Percentiles rank a stretch among this genome's conserved stretches.
Evolutionary conservation across 1,284 basidiomycete species (phyloP).

Genomic region (Cystobasidium pallidum): DNA sequence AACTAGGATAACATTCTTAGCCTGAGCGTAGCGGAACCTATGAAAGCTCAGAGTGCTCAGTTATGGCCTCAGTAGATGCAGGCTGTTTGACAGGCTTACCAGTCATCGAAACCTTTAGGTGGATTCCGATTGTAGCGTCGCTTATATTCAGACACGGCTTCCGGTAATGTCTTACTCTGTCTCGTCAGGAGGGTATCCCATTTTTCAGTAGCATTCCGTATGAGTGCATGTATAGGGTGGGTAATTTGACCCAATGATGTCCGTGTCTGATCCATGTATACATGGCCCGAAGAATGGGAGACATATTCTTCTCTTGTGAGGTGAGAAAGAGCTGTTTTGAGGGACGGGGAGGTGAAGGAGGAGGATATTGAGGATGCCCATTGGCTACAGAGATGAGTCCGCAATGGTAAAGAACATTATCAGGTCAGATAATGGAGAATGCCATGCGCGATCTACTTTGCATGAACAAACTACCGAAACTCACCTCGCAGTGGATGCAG

Average conservation of each 20-base stretch:
- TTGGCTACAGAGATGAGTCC: neutral
- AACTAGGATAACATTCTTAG: slow-evolving; percentile 52
- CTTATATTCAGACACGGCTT: slow-evolving; percentile 79
- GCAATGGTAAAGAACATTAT: neutral
- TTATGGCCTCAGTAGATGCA: too few species aligned
- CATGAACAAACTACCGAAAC: too few species aligned
- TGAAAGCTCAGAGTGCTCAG: neutral
- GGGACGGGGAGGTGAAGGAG: slow-evolving; percentile 24
- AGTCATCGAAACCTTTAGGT: slow-evolving; percentile 78
- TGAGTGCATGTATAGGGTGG: slow-evolving; percentile 61
- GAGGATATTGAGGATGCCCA: slow-evolving; percentile 32
- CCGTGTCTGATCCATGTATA: slow-evolving; percentile 39
- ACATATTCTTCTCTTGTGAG: slow-evolving; percentile 27
- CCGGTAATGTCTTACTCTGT: slow-evolving; percentile 74
- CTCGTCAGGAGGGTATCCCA: slow-evolving; percentile 68
- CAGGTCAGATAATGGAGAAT: too few species aligned
- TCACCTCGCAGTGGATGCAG: slow-evolving; percentile 18
- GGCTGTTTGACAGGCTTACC: slow-evolving; percentile 52
- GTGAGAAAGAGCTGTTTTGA: slow-evolving; percentile 13
- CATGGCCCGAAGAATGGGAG: slow-evolving; percentile 36
- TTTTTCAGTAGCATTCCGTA: slow-evolving; percentile 72
- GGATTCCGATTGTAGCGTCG: slow-evolving; percentile 74
- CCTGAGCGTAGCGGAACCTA: slow-evolving; percentile 49
- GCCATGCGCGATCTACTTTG: too few species aligned
- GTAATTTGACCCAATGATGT: slow-evolving; percentile 16